Conservation (phyloP, 495 filamentous ascomycete genomes). For the Neurospora sp. region DNA sequence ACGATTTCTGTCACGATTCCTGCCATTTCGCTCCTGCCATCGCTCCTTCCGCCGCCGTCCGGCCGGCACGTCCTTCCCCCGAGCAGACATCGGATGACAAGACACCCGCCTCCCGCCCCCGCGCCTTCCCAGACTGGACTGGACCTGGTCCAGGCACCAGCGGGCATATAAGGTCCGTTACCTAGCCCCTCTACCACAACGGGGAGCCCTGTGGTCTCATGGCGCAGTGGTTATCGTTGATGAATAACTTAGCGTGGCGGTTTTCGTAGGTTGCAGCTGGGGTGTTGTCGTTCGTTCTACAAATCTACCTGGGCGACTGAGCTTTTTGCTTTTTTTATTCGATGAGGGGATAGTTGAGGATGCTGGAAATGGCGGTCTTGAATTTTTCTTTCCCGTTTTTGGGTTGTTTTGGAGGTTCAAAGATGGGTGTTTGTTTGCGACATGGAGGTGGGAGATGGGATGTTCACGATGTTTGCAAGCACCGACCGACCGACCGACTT, state of each 20-base stretch:
- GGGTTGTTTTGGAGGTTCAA: neutral
- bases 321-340: neutral
- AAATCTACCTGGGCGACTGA: neutral
- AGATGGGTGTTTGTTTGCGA: neutral
- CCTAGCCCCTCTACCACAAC: neutral
- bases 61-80: neutral
- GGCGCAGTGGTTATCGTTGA: too few relatives aligned
- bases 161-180: neutral
- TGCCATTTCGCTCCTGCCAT: neutral
- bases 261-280: too few relatives aligned
- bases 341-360: accelerated
- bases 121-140: neutral
- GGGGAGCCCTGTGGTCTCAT: neutral
- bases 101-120: neutral
- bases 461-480: neutral
- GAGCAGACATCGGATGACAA: neutral
- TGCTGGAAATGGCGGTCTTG: neutral
- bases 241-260: too few relatives aligned
- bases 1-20: neutral
- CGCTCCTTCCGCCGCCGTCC: neutral
- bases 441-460: neutral
- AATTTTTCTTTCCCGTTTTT: neutral
- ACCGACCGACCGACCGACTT: neutral
- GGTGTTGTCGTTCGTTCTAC: too few relatives aligned
- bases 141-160: neutral